These are phyloP conservation scores for Pyrenochaeta sp. DNA, from an alignment of 2,329 filamentous ascomycete species.

Conservation along the genomic window DNA sequence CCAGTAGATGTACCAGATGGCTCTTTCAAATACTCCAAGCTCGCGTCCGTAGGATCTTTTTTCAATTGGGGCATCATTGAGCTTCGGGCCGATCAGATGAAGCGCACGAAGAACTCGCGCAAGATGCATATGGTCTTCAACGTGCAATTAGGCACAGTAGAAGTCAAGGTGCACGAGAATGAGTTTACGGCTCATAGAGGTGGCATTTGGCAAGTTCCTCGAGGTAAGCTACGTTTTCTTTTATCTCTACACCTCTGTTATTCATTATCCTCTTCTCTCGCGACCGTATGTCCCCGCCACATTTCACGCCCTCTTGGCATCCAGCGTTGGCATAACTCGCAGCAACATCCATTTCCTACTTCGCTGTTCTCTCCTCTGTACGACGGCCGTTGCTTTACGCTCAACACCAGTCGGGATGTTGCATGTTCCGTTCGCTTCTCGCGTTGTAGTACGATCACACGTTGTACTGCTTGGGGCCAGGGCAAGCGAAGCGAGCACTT, in stretches of 20 bases:
- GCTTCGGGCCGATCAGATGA: conserved; percentile 81
- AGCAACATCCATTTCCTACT: background rate
- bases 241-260: conserved; percentile 9
- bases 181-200: conserved; percentile 85
- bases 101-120: conserved; percentile 88
- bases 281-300: background rate
- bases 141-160: conserved; percentile 81
- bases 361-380: conserved; percentile 23
- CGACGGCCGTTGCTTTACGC: conserved; percentile 43
- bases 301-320: background rate
- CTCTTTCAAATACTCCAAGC: conserved; percentile 88
- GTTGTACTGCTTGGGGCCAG: conserved; percentile 27
- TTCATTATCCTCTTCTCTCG: background rate
- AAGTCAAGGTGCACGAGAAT: conserved; percentile 78
- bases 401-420: conserved; percentile 23
- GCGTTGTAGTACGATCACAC: conserved; percentile 19
- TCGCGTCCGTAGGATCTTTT: conserved; percentile 67
- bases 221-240: conserved; percentile 71
- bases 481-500: conserved; percentile 27
- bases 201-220: conserved; percentile 92
- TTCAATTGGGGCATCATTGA: conserved; percentile 92
- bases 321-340: background rate
- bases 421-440: conserved; percentile 21
- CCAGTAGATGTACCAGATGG: conserved; percentile 68
- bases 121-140: conserved; percentile 99